phyloP scores from a whole-genome alignment of 805 yeast genomes.

The Candida oleophila region DNA sequence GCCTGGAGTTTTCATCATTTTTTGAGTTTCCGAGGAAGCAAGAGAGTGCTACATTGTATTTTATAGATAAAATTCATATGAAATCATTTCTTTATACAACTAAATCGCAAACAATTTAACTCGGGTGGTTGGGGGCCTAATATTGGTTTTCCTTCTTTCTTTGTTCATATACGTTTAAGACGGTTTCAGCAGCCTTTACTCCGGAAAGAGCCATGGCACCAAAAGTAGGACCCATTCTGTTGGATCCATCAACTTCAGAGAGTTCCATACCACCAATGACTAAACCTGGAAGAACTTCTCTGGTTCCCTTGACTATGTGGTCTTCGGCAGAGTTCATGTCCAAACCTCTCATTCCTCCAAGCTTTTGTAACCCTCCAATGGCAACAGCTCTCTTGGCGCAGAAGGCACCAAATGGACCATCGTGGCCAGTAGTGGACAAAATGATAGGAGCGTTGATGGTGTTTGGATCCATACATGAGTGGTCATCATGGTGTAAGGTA shows the following conservation, averaged over 20 bases:
- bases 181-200: slow-evolving; percentile 70
- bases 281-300: slow-evolving; percentile 64
- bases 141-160: slow-evolving; percentile 35
- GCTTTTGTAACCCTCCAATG: slow-evolving; percentile 22
- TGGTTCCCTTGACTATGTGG: slow-evolving; percentile 66
- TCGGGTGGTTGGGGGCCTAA: no score
- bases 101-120: not conserved
- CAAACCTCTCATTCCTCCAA: slow-evolving; percentile 74
- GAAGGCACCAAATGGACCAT: slow-evolving; percentile 82
- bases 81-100: not conserved
- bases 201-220: slow-evolving; percentile 82
- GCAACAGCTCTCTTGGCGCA: slow-evolving; percentile 57
- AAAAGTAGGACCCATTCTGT: slow-evolving; percentile 84
- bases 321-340: slow-evolving; percentile 81
- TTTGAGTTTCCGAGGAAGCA: no score
- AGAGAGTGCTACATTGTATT: no score
- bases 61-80: not conserved
- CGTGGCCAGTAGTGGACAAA: slow-evolving; percentile 76
- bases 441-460: slow-evolving; percentile 66
- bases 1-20: no score
- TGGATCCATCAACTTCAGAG: slow-evolving; percentile 72
- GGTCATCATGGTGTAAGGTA: slow-evolving; percentile 70
- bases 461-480: slow-evolving; percentile 82
- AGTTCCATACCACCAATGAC: slow-evolving; percentile 78
- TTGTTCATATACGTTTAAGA: slow-evolving; percentile 34